These are phyloP conservation scores for Mucor irregularis DNA, from an alignment of 371 early-diverging fungal species.

Conservation along the genomic window DNA sequence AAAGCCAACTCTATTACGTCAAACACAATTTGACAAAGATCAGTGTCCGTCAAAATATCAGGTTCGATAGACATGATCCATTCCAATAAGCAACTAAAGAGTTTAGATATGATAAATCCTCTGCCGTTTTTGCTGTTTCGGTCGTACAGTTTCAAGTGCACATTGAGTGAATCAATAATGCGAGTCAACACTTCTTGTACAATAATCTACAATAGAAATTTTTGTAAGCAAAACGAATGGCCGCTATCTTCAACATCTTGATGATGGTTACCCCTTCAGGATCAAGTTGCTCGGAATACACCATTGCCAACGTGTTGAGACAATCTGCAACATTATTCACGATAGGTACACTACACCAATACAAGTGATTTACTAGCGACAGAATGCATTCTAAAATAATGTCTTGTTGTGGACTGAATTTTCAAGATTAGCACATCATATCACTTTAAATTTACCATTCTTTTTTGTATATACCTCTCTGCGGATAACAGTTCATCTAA, in stretches of 20 bases:
- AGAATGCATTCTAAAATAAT: constrained; percentile 61
- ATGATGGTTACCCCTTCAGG: constrained; percentile 54
- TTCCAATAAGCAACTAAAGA: constrained; percentile 71
- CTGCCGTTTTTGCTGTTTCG: constrained; percentile 40
- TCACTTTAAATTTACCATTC: no score
- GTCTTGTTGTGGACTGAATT: constrained; percentile 40
- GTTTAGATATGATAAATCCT: constrained; percentile 60
- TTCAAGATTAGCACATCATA: no score
- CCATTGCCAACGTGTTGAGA: constrained; percentile 64
- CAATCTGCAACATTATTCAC: constrained; percentile 71
- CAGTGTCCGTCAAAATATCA: constrained; percentile 60
- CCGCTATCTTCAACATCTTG: not conserved
- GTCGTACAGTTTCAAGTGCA: constrained; percentile 65
- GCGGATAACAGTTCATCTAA: constrained; percentile 57
- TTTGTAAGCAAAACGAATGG: not conserved
- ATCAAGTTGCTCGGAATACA: constrained; percentile 55
- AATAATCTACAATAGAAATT: constrained; percentile 36
- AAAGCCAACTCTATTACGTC: constrained; percentile 71
- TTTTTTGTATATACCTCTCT: constrained; percentile 21
- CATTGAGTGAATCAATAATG: constrained; percentile 67
- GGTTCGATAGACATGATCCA: constrained; percentile 78
- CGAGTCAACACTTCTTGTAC: constrained; percentile 67
- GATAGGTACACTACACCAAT: constrained; percentile 59
- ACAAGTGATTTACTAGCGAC: constrained; percentile 68
- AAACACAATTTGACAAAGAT: constrained; percentile 68